These are phyloP conservation scores for Rhizopus arrhizus DNA, from an alignment of 371 early-diverging fungal species.

Conservation along the genomic window DNA sequence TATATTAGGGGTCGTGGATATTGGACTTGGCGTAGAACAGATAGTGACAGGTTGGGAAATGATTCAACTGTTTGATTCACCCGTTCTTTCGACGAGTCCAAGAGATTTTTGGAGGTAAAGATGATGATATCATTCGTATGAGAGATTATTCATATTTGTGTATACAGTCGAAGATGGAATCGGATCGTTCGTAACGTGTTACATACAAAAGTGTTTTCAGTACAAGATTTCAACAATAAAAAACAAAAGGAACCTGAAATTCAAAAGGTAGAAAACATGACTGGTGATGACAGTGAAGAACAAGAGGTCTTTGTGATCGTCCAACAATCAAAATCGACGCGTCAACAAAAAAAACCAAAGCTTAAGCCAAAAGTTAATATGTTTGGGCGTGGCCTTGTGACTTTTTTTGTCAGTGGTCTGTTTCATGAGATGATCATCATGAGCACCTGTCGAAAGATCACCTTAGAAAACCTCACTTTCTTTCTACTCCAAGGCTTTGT, in stretches of 20 bases:
- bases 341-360: background rate
- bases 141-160: background rate
- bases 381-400: conserved; percentile 22
- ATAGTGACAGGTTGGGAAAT: conserved; percentile 19
- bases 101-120: conserved; percentile 50
- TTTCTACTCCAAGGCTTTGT: conserved; percentile 36
- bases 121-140: background rate
- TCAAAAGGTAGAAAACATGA: too few species aligned
- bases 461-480: conserved; percentile 39
- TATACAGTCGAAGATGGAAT: conserved; percentile 43
- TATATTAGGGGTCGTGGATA: conserved; percentile 29
- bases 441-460: conserved; percentile 36
- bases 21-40: conserved; percentile 30
- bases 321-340: background rate
- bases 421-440: conserved; percentile 46
- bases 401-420: conserved; percentile 39
- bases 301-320: background rate
- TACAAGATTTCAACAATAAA: background rate
- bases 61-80: conserved; percentile 34
- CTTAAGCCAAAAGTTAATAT: background rate
- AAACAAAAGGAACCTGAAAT: background rate
- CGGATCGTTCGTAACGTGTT: conserved; percentile 35
- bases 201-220: conserved; percentile 26
- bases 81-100: conserved; percentile 39
- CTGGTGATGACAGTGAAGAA: conserved; percentile 1